Conservation (phyloP, 331 rosid species). For the Malus hybrid region DNA sequence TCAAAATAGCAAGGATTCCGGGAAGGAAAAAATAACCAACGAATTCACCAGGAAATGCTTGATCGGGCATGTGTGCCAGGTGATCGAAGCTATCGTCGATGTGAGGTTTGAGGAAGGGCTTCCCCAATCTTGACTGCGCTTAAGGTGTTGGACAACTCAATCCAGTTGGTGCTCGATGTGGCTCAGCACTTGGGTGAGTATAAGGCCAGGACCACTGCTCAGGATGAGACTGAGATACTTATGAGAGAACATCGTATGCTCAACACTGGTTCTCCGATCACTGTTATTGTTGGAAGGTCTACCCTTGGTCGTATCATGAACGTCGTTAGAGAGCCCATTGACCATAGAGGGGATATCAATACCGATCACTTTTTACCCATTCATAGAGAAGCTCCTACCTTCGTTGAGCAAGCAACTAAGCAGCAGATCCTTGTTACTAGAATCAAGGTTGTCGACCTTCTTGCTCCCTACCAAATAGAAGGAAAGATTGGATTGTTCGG, state of each 20-base stretch:
- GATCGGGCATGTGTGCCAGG: conserved; percentile 88
- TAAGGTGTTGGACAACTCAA: conserved; percentile 56
- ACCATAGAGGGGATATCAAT: conserved; percentile 75
- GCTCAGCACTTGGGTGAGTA: conserved; percentile 97
- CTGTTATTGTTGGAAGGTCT: conserved; percentile 94
- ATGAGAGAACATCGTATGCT: conserved; percentile 85
- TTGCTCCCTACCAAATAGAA: conserved; percentile 98
- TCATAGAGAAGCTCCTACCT: conserved; percentile 95
- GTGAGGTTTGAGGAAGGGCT: conserved; percentile 80
- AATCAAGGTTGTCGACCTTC: conserved; percentile 94
- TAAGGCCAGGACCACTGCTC: conserved; percentile 81
- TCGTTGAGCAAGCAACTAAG: conserved; percentile 92
- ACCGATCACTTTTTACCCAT: conserved; percentile 89
- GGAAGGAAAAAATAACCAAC: conserved; percentile 56
- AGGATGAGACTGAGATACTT: conserved; percentile 95
- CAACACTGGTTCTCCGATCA: conserved; percentile 94
- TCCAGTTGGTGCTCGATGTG: conserved; percentile 82
- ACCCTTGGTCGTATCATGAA: conserved; percentile 97
- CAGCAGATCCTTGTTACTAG: conserved; percentile 93
- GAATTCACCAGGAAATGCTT: conserved; percentile 80
- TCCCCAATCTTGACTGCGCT: conserved; percentile 95
- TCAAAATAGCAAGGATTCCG: conserved; percentile 17
- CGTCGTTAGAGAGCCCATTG: conserved; percentile 95
- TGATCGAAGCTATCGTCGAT: conserved; percentile 93
- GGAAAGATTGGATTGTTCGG: conserved; percentile 98